Evolutionary conservation across 2,329 filamentous ascomycete genomes (phyloP).

Genomic region (Colletotrichum viniferum): DNA sequence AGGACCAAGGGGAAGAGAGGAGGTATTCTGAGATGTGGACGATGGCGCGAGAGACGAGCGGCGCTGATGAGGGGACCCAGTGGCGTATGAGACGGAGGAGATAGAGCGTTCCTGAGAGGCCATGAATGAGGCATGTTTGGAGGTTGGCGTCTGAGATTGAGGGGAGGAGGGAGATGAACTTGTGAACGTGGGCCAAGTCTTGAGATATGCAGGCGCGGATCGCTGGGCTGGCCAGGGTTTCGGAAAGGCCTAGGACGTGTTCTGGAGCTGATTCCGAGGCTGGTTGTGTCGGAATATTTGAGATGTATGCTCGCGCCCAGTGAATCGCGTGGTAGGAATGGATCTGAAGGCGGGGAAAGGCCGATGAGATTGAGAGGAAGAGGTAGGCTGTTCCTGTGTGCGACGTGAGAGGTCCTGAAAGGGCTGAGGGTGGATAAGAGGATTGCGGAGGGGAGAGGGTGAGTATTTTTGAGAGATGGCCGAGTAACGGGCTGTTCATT

Average conservation of each 20-base stretch:
- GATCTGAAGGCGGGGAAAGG: constrained; percentile 48
- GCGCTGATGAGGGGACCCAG: constrained; percentile 54
- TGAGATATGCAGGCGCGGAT: constrained; percentile 47
- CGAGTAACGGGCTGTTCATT: not conserved
- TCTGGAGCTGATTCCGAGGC: not conserved
- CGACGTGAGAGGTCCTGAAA: constrained; percentile 56
- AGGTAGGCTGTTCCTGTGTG: constrained; percentile 62
- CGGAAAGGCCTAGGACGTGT: constrained; percentile 49
- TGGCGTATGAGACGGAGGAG: constrained; percentile 67
- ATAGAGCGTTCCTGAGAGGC: constrained; percentile 71
- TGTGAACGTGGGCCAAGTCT: constrained; percentile 39
- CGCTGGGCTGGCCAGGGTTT: constrained; percentile 51
- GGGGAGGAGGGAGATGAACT: constrained; percentile 44
- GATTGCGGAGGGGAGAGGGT: constrained; percentile 38
- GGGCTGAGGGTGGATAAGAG: constrained; percentile 34
- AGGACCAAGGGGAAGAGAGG: constrained; percentile 34
- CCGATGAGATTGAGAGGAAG: constrained; percentile 52
- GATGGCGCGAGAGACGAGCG: constrained; percentile 57
- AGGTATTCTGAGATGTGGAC: constrained; percentile 64
- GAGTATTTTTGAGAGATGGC: constrained; percentile 30
- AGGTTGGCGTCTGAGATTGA: constrained; percentile 30
- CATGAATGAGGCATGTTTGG: constrained; percentile 68
- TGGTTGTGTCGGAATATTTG: constrained; percentile 27
- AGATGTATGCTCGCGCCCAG: constrained; percentile 55
- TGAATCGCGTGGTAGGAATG: constrained; percentile 42